Base-by-base conservation (phyloP, 805 yeast species). In the Pichia insulana region DNA sequence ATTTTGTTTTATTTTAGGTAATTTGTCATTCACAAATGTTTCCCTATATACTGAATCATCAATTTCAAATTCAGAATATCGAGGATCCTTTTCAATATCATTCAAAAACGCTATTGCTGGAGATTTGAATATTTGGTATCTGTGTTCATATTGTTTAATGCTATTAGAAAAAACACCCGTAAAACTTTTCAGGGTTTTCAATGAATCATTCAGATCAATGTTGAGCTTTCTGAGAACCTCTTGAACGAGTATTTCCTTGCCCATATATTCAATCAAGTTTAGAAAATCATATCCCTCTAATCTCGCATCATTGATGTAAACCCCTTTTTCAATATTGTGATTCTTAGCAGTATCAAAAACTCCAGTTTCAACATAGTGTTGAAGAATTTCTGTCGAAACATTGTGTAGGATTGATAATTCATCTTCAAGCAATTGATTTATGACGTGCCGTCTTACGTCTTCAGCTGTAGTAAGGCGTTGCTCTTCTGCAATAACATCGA, bases 1-100 rank as follows among this genome's bases (percentile, higher is more conserved):
- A 56, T 90, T 90, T 48, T 84, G 87, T 41, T 71, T 69, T 30
- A 80, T 70, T 7, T 72, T 72, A 1, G 95, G 95, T 15, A 86
- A 62, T 53, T 76, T 80, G 8, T 84, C 87, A 26, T 68, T 69
- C 30, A 48, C 44, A 16, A 72, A 65, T 7, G 64, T 56, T 26
- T 62, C 58, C n/a, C 63, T 59, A 53, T 82, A 82, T 0, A 63
- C 68, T 8, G 64, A 59, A 11, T 73, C 57, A 34, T 80, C 67
- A 19, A 62, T 55, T 1, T 74, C 55, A 53, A 71, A 71, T 8
- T 63, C 57, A 1, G 58, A 52, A 54, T 84, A 88, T 27, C 64
- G 68, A 1, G 57, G 52, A 54, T 86, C 95, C 0, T 47, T 55
- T 50, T 79, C 94, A 6, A 90, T 64, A 57, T 92, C 83, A 55